phyloP scores from a whole-genome alignment of 1,284 basidiomycete genomes.

The Malassezia cuniculi region DNA sequence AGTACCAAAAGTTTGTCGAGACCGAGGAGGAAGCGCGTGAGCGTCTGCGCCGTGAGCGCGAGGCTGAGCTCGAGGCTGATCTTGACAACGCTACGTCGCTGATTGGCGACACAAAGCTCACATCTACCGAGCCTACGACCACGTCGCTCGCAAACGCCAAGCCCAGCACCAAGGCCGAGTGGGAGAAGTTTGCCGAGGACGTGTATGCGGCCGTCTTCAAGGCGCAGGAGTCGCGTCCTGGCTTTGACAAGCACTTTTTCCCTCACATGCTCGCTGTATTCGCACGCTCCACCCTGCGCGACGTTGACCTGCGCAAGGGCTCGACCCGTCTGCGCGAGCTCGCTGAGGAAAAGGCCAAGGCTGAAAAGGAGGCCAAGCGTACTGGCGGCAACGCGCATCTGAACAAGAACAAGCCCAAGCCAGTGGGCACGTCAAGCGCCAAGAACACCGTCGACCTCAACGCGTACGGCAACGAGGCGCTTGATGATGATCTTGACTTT shows the following conservation, averaged over 20 bases:
- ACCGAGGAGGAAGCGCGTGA: slow-evolving; percentile 25
- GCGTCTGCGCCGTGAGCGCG: slow-evolving; percentile 20
- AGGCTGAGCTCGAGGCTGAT: slow-evolving; percentile 36
- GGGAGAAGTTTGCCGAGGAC: slow-evolving; percentile 24
- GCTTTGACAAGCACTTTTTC: slow-evolving; percentile 40
- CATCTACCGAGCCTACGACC: slow-evolving; percentile 4
- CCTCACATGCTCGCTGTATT: slow-evolving; percentile 24
- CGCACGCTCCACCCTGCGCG: slow-evolving; percentile 20
- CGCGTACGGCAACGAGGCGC: slow-evolving; percentile 39
- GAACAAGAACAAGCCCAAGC: slow-evolving; percentile 26
- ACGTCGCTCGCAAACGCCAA: slow-evolving; percentile 17
- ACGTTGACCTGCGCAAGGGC: slow-evolving; percentile 36
- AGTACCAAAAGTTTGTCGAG: too few species aligned
- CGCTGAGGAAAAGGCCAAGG: slow-evolving; percentile 36
- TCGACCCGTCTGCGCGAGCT: slow-evolving; percentile 30
- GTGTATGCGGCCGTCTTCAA: slow-evolving; percentile 29
- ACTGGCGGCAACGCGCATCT: slow-evolving; percentile 24
- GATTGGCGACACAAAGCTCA: slow-evolving; percentile 27
- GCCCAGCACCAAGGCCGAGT: slow-evolving; percentile 36
- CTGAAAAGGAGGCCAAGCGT: slow-evolving; percentile 37
- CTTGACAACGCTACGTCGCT: slow-evolving; percentile 39
- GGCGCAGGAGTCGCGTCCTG: slow-evolving; percentile 24
- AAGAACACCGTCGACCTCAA: slow-evolving; percentile 37
- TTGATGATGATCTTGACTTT: slow-evolving; percentile 43
- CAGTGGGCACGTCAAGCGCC: slow-evolving; percentile 32